Evolutionary conservation across 169 alveolate species (phyloP), one percentile per base, ranked within the genome.

Genomic region (Cryptosporidium parvum): DNA sequence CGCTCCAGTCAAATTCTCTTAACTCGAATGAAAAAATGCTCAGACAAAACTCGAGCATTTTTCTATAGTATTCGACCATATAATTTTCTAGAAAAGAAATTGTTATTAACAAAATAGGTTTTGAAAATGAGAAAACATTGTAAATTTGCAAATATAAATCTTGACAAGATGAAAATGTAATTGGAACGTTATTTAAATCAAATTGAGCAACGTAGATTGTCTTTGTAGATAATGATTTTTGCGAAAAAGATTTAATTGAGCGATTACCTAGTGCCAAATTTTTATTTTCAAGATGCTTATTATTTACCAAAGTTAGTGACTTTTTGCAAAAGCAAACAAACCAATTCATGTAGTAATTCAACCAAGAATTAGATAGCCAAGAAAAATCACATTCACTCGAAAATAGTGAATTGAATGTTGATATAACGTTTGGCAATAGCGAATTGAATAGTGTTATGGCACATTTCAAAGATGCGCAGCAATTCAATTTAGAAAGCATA

Each of bases 31-130:
- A n/a, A 65, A 80, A 80, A 33, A 39, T 12, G 7, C 29, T 69
- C 9, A 80, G 14, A 16, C 61, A 80, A 42, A 61, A 80, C 39
- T 80, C 89, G 6, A 80, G 67, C 69, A 80, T 44, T 65, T 80
- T 80, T 48, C 89, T 80, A 29, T 62, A 62, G 65, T 80, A 80
- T 39, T 80, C 89, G 39, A 80, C 31, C 75, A 80, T 59, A 37
- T 80, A 80, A n/a, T 39, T 80, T 53, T 80, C 89, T 37, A 80
- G 26, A 10, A 80, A 67, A 80, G 89, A 21, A 10, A 80, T 52
- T 14, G 39, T 65, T 31, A 67, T 10, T 2, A 65, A 42, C 26
- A 39, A 67, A 44, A 44, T 65, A 21, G 89, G 59, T 44, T 53
- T 35, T 42, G 89, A 80, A 80, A 65, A 80, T 65, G 89, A 80